Base-by-base conservation (phyloP, 176 grass and related monocot species). In the Lolium perenne region DNA sequence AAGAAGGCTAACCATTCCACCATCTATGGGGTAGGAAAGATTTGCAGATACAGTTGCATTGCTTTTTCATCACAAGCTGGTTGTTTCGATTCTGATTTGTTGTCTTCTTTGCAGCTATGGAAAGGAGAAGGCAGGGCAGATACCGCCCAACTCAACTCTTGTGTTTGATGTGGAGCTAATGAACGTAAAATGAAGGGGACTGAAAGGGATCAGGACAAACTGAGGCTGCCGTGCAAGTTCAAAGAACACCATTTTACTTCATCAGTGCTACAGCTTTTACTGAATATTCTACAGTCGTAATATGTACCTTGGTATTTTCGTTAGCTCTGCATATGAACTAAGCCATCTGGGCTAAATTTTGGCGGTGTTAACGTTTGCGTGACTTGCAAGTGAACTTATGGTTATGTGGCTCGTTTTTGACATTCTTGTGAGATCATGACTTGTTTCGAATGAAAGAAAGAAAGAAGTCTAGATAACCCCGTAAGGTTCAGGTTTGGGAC, bases 91-190 rank as follows among this genome's bases (percentile, higher is more conserved):
- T 57, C 53, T 89, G n/a, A 79, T 83, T 10, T 69, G 3, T 84
- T 3, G 13, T 47, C 14, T 66, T 2, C 18, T 85, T 72, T 60
- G 41, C 79, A 99, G 97, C 50, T 99, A 99, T 13, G 97, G 97
- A 45, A 86, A 82, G 57, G 17, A 80, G 25, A 76, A 17, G 22
- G 0, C 48, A 0, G 94, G 90, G 18, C 14, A 17, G 22, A 95
- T 99, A 90, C 97, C 97, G 5, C 89, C 78, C 43, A 96, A 99
- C 92, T 99, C 97, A 62, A 96, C 92, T 73, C 90, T 99, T 43
- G 78, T 86, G 65, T 99, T 99, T 64, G 94, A 99, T 62, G 97
- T 99, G 47, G 94, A 96, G 80, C 65, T 99, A 48, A 64, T 88
- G 38, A 89, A 87, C 29, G 90, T 99, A 18, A 86, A 90, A 40